phyloP scores from a whole-genome alignment of 129 eudicot species.

The Lonicera japonica region DNA sequence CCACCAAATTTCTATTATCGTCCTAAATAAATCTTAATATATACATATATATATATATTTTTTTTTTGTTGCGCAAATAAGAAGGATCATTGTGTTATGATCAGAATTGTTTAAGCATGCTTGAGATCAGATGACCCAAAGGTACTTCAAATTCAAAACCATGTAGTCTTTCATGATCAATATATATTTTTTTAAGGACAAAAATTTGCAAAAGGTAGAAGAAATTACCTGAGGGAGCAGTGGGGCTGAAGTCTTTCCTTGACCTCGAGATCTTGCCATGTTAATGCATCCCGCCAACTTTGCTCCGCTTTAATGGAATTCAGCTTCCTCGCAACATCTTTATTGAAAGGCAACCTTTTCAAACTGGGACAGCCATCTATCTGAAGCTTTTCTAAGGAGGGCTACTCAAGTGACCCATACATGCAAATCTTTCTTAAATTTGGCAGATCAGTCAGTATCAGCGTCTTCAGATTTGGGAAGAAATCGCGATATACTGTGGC shows the following conservation, averaged over 20 bases:
- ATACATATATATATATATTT: too few relatives aligned
- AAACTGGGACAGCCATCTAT: slow-evolving; percentile 17
- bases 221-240: slow-evolving; percentile 17
- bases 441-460: slow-evolving; percentile 21
- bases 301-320: slow-evolving; percentile 16
- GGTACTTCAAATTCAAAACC: too few relatives aligned
- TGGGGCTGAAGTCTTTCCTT: slow-evolving; percentile 9
- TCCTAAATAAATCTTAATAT: too few relatives aligned
- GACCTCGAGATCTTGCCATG: too few relatives aligned
- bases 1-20: too few relatives aligned
- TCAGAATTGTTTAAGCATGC: too few relatives aligned
- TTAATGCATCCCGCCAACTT: slow-evolving; percentile 10
- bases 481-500: background rate
- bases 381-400: slow-evolving; percentile 16
- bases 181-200: too few relatives aligned
- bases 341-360: slow-evolving; percentile 18
- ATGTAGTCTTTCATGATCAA: too few relatives aligned
- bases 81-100: too few relatives aligned
- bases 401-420: slow-evolving; percentile 18
- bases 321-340: slow-evolving; percentile 9
- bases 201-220: background rate
- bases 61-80: too few relatives aligned
- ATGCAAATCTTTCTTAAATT: slow-evolving; percentile 6
- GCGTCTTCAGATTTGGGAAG: slow-evolving; percentile 19
- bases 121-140: too few relatives aligned